Evolutionary conservation across 2,329 filamentous ascomycete genomes (phyloP), one percentile per base, ranked within the genome.

Genomic region (Fusarium odoratissimum): DNA sequence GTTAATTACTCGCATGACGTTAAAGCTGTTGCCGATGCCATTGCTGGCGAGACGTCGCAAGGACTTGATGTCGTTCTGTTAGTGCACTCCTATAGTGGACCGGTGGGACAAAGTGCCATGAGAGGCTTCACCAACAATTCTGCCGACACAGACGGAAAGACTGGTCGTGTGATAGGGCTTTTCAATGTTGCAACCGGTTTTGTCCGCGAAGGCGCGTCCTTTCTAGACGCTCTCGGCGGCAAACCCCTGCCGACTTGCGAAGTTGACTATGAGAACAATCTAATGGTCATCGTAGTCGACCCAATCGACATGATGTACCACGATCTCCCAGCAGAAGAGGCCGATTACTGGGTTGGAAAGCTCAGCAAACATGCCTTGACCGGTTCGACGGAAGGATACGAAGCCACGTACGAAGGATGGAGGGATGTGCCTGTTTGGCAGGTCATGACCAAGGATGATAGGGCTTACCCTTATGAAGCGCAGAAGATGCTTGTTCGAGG

Each of bases 21-120:
- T 41, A 78, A 84, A 9, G 82, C 77, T 8, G 81, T 82, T 11
- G 81, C 80, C 14, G 73, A 79, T 4, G 78, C 79, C 0, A 84
- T 86, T 16, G 44, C 67, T 4, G 60, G 52, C 8, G 83, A 86
- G 51, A 84, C 78, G 6, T 64, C 54, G 2, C 66, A 79, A 12
- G 83, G 83, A 4, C 79, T 74, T 28, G 76, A 88, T 60, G 85
- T 88, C 5, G 77, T 88, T 7, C 78, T 88, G 9, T 73, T 86
- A 6, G 82, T 80, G 3, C 86, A 88, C 75, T 87, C 85, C 0
- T 88, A 86, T 61, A 86, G 86, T 35, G 85, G 86, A 28, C 79
- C 83, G 45, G 83, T 86, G 3, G 85, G 83, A 46, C 80, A 79
- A 68, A 86, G 85, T 68, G 84, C 84, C 5, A 77, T 87, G 73